Evolutionary conservation across 1,284 basidiomycete genomes (phyloP).

Genomic region (Golubevia pallescens): DNA sequence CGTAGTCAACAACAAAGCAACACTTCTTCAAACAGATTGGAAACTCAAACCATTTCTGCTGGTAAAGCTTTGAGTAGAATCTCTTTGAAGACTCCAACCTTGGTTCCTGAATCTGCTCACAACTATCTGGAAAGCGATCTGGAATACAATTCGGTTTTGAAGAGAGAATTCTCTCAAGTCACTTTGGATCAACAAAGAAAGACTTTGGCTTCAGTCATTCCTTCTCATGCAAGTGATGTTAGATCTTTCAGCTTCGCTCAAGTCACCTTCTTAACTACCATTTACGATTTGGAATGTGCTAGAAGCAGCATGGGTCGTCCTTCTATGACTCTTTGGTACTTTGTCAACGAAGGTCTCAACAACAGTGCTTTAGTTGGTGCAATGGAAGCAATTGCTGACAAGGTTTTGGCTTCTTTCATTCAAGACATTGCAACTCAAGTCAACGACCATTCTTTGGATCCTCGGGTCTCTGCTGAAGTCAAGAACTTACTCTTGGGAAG

Average conservation of each 20-base stretch:
- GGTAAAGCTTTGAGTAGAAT: slow-evolving; percentile 72
- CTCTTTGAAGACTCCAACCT: slow-evolving; percentile 82
- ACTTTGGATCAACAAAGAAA: slow-evolving; percentile 52
- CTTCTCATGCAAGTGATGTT: slow-evolving; percentile 76
- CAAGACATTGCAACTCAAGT: slow-evolving; percentile 69
- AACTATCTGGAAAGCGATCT: slow-evolving; percentile 88
- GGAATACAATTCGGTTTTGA: slow-evolving; percentile 88
- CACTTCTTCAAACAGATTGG: slow-evolving; percentile 68
- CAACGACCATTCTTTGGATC: slow-evolving; percentile 78
- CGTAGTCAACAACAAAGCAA: slow-evolving; percentile 33
- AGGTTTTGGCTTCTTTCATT: slow-evolving; percentile 68
- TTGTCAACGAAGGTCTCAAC: slow-evolving; percentile 86
- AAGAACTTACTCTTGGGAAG: slow-evolving; percentile 77
- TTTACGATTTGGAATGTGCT: slow-evolving; percentile 88
- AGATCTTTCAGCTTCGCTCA: slow-evolving; percentile 80
- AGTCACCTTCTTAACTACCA: slow-evolving; percentile 82
- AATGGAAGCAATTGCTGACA: slow-evolving; percentile 86
- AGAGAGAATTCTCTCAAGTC: slow-evolving; percentile 66
- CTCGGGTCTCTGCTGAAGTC: slow-evolving; percentile 77
- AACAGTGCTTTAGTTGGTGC: slow-evolving; percentile 72
- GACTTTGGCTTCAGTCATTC: slow-evolving; percentile 68
- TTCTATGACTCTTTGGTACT: slow-evolving; percentile 84
- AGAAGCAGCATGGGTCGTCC: slow-evolving; percentile 80
- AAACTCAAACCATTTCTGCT: slow-evolving; percentile 76
- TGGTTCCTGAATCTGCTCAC: slow-evolving; percentile 81